Conservation (phyloP, 1,284 basidiomycete species). For the Moesziomyces sp. region DNA sequence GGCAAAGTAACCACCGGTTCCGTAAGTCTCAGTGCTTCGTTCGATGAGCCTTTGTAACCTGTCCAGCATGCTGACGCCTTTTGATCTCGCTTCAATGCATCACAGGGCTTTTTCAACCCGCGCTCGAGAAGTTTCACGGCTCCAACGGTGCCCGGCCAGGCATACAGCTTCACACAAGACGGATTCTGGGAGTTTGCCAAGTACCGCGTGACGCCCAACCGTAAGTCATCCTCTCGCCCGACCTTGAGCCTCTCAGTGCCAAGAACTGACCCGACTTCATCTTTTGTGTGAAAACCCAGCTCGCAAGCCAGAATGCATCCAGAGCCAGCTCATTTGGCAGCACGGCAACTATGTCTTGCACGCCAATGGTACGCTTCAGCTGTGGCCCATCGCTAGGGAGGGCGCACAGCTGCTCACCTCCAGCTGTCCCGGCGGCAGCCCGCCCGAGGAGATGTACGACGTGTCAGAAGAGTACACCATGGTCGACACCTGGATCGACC, state of each 20-base stretch:
- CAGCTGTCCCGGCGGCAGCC: slow-evolving; percentile 14
- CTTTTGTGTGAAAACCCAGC: slow-evolving; percentile 5
- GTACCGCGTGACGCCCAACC: slow-evolving; percentile 56
- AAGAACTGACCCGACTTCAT: not conserved
- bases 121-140: slow-evolving; percentile 60
- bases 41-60: no score
- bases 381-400: slow-evolving; percentile 38
- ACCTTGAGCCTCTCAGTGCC: not conserved
- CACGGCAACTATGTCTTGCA: slow-evolving; percentile 63
- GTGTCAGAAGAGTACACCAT: slow-evolving; percentile 33
- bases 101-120: slow-evolving; percentile 62
- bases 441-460: slow-evolving; percentile 47
- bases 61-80: not conserved
- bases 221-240: slow-evolving; percentile 25
- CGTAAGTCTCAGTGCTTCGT: slow-evolving; percentile 12
- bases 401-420: slow-evolving; percentile 45
- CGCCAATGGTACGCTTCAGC: slow-evolving; percentile 46
- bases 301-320: slow-evolving; percentile 58
- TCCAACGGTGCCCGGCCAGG: slow-evolving; percentile 56
- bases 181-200: slow-evolving; percentile 66
- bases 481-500: slow-evolving; percentile 45
- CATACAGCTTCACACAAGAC: slow-evolving; percentile 66
- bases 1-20: slow-evolving; percentile 59
- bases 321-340: slow-evolving; percentile 64
- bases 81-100: no score